These are phyloP conservation scores for Gossypium sturtianum DNA, from an alignment of 345 rosid genomes.

Conservation along the genomic window DNA sequence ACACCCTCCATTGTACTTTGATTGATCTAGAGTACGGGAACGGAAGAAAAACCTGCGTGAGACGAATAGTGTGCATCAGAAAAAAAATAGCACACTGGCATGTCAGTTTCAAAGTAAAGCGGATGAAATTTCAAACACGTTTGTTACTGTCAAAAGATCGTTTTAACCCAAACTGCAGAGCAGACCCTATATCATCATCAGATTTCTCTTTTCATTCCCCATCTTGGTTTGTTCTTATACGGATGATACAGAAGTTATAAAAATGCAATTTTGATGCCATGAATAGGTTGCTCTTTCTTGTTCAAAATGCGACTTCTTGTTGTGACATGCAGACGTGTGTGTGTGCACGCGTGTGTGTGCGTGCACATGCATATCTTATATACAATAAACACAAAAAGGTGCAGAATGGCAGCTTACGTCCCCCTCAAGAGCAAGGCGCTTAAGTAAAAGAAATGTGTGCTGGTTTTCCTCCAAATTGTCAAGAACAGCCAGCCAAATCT, in stretches of 20 bases:
- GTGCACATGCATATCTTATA: neutral
- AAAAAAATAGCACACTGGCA: neutral
- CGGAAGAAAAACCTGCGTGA: conserved; percentile 65
- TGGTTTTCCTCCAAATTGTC: conserved; percentile 76
- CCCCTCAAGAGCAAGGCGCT: conserved; percentile 63
- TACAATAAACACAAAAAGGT: neutral
- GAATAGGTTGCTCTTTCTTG: neutral
- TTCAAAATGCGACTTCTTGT: neutral
- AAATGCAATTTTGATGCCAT: neutral
- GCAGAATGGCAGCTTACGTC: conserved; percentile 44
- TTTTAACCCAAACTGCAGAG: neutral
- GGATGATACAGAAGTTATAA: neutral
- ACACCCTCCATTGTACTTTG: conserved; percentile 68
- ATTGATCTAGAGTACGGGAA: conserved; percentile 70
- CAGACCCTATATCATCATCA: neutral
- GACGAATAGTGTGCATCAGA: neutral
- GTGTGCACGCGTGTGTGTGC: neutral
- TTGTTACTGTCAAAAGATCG: neutral
- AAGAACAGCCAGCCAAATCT: conserved; percentile 78
- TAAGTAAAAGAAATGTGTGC: conserved; percentile 64
- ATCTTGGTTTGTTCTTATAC: neutral
- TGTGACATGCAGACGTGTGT: neutral
- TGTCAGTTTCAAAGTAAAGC: neutral
- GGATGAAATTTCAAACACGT: neutral
- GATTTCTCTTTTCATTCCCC: neutral